Conservation (phyloP, 2,329 filamentous ascomycete species). For the Penicillium sp. region DNA sequence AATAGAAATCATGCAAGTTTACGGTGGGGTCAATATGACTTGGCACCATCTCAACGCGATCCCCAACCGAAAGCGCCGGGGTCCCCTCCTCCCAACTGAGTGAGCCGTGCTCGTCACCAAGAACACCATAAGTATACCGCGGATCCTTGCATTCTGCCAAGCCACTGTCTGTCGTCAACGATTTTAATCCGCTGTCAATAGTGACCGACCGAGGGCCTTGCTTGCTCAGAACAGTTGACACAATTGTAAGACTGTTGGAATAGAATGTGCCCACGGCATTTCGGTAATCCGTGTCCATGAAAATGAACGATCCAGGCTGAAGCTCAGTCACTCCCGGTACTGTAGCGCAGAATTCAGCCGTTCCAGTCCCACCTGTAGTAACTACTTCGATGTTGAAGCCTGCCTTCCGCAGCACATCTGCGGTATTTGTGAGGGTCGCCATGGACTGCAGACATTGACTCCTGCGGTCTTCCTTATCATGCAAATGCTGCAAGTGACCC, state of each 20-base stretch:
- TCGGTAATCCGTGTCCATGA: conserved; percentile 58
- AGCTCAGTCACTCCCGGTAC: conserved; percentile 53
- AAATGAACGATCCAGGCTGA: conserved; percentile 55
- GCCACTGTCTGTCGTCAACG: conserved; percentile 52
- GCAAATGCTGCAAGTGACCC: conserved; percentile 53
- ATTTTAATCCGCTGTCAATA: conserved; percentile 52
- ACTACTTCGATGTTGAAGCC: conserved; percentile 50
- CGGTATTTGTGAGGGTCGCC: conserved; percentile 44
- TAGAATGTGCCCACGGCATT: conserved; percentile 51
- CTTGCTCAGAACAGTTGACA: conserved; percentile 50
- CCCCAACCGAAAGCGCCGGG: conserved; percentile 42
- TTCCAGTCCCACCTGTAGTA: conserved; percentile 53
- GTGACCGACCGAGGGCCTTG: conserved; percentile 46
- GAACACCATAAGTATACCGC: conserved; percentile 43
- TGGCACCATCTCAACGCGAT: conserved; percentile 52
- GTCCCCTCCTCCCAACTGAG: conserved; percentile 45
- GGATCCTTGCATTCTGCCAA: conserved; percentile 48
- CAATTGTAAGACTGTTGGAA: conserved; percentile 48
- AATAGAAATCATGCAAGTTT: conserved; percentile 53
- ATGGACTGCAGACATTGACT: conserved; percentile 46
- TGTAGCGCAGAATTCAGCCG: conserved; percentile 52
- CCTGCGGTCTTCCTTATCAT: conserved; percentile 43
- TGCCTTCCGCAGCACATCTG: conserved; percentile 38
- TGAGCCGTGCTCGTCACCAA: conserved; percentile 52
- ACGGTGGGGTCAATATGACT: conserved; percentile 56